A percentile compares a stretch with the other conserved stretches of the same genome.
These are phyloP conservation scores for Rhynchospora breviuscula DNA, from an alignment of 176 grass and related monocot species.

Conservation along the genomic window DNA sequence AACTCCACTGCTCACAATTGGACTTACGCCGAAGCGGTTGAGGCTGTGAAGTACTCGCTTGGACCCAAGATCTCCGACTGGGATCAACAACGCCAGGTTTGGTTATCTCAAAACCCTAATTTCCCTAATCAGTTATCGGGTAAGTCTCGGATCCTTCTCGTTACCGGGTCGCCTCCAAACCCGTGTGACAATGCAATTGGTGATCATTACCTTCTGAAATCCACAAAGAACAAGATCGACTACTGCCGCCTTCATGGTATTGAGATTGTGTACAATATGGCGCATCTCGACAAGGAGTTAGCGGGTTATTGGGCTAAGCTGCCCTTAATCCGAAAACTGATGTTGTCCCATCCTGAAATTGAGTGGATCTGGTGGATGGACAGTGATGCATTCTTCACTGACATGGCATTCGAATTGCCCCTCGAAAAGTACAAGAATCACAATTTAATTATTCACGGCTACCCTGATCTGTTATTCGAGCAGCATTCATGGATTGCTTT, in stretches of 20 bases:
- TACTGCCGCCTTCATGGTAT: constrained; percentile 73
- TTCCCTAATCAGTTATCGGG: constrained; percentile 42
- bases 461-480: constrained; percentile 38
- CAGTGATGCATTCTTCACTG: constrained; percentile 60
- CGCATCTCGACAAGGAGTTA: constrained; percentile 38
- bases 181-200: constrained; percentile 42
- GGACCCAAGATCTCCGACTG: constrained; percentile 43
- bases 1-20: constrained; percentile 17
- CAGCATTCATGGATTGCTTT: constrained; percentile 48
- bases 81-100: constrained; percentile 44
- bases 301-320: constrained; percentile 64
- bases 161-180: constrained; percentile 50
- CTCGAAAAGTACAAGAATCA: constrained; percentile 30
- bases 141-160: constrained; percentile 42
- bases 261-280: constrained; percentile 50
- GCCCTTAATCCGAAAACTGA: constrained; percentile 47
- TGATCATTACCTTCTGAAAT: constrained; percentile 54
- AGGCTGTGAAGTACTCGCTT: constrained; percentile 26
- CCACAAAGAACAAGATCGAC: constrained; percentile 75
- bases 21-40: constrained; percentile 16
- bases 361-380: constrained; percentile 95
- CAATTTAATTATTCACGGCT: constrained; percentile 56
- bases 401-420: constrained; percentile 77
- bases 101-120: constrained; percentile 42
- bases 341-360: constrained; percentile 75